phyloP scores from a whole-genome alignment of 129 eudicot species.

The Tagetes erecta region DNA sequence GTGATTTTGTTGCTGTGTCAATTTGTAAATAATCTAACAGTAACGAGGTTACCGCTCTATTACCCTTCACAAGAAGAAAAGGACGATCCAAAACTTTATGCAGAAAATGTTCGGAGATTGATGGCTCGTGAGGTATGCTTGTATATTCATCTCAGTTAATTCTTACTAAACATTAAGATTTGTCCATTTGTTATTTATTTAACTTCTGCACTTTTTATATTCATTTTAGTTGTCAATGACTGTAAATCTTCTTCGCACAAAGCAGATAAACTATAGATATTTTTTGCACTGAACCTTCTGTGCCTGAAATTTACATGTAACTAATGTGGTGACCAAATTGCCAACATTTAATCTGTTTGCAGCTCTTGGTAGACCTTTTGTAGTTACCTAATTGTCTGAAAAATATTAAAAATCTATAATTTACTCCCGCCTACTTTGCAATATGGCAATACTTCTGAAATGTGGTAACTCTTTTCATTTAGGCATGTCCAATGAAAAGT shows the following conservation, averaged over 20 bases:
- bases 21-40: conserved; percentile 77
- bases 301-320: neutral
- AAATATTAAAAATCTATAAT: neutral
- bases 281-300: neutral
- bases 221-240: neutral
- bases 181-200: neutral
- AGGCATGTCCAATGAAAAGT: neutral
- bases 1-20: conserved; percentile 84
- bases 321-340: neutral
- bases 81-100: conserved; percentile 82
- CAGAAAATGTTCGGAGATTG: conserved; percentile 74
- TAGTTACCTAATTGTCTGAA: conserved; percentile 7
- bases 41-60: conserved; percentile 66
- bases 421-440: neutral
- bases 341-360: neutral
- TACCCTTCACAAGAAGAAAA: conserved; percentile 91
- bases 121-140: conserved; percentile 84
- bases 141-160: neutral
- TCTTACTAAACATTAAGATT: neutral
- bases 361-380: conserved; percentile 1
- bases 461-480: neutral
- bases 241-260: neutral
- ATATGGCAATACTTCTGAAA: neutral
- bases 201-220: neutral
- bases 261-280: neutral